These are phyloP conservation scores for Kwoniella dejecticola DNA, from an alignment of 768 basidiomycete genomes.

Conservation along the genomic window DNA sequence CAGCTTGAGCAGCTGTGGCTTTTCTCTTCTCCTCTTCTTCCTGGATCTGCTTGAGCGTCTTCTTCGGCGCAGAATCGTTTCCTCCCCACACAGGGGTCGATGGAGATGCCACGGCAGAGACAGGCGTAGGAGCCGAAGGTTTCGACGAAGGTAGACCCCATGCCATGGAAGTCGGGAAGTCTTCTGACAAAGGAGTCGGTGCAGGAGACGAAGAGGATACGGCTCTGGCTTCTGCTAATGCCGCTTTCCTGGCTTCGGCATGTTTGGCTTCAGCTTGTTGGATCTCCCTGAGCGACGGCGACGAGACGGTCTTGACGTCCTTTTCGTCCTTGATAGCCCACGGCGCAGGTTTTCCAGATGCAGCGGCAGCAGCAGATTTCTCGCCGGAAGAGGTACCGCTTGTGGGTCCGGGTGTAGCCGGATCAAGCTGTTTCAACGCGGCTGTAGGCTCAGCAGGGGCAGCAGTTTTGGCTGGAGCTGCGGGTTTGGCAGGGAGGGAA, in stretches of 20 bases:
- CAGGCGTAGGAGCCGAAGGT: conserved; percentile 68
- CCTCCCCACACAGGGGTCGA: conserved; percentile 65
- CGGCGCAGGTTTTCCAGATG: conserved; percentile 46
- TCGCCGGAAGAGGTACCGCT: conserved; percentile 22
- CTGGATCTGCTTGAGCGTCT: conserved; percentile 97
- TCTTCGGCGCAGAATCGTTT: conserved; percentile 66
- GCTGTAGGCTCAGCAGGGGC: conserved; percentile 13
- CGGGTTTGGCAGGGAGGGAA: conserved; percentile 37
- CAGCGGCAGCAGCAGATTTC: conserved; percentile 14
- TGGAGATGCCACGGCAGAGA: conserved; percentile 55
- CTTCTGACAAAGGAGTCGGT: conserved; percentile 32
- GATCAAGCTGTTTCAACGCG: conserved; percentile 21
- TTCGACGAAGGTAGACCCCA: conserved; percentile 60
- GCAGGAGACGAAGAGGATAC: conserved; percentile 56
- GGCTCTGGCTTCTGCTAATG: conserved; percentile 68
- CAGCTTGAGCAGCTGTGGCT: conserved; percentile 57
- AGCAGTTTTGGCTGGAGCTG: conserved; percentile 12
- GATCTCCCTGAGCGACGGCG: conserved; percentile 84
- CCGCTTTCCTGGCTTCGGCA: conserved; percentile 70
- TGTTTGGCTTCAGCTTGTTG: conserved; percentile 89
- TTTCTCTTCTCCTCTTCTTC: conserved; percentile 93
- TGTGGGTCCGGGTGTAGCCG: conserved; percentile 25
- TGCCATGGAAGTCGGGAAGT: conserved; percentile 58
- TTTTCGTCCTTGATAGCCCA: conserved; percentile 63
- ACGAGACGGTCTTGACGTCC: conserved; percentile 58